These are phyloP conservation scores for Kodamaea restingae DNA, from an alignment of 805 yeast species.

Conservation along the genomic window DNA sequence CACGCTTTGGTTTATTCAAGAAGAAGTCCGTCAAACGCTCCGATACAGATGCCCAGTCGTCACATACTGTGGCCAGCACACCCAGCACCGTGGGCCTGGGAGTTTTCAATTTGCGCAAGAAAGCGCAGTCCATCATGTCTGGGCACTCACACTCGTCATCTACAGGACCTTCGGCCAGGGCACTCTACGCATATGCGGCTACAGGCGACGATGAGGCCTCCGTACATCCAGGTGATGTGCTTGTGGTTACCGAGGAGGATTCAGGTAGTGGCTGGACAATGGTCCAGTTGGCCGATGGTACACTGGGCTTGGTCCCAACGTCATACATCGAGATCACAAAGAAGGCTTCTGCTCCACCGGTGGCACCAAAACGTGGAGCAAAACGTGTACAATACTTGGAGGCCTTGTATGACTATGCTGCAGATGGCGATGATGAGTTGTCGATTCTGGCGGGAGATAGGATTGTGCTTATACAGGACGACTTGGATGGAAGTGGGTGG, in stretches of 20 bases:
- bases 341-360: constrained; percentile 56
- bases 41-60: constrained; percentile 25
- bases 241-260: constrained; percentile 61
- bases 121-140: constrained; percentile 24
- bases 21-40: constrained; percentile 13
- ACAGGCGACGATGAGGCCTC: constrained; percentile 73
- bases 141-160: constrained; percentile 7
- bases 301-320: constrained; percentile 80
- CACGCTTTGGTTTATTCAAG: constrained; percentile 53
- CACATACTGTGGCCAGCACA: constrained; percentile 28
- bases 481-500: constrained; percentile 83
- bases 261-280: constrained; percentile 94
- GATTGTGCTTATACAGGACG: constrained; percentile 56
- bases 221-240: constrained; percentile 55
- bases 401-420: constrained; percentile 71
- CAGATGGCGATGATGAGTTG: constrained; percentile 79
- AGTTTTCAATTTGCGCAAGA: constrained; percentile 34
- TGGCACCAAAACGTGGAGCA: constrained; percentile 73
- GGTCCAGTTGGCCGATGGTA: constrained; percentile 42
- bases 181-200: constrained; percentile 62
- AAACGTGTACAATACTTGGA: constrained; percentile 59
- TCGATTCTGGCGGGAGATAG: constrained; percentile 68
- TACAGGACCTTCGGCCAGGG: constrained; percentile 36
- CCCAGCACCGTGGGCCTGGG: constrained; percentile 19
- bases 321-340: constrained; percentile 55